Evolutionary conservation across 148 eudicot genomes (phyloP).

Genomic region (Vaccinium corymbosum): DNA sequence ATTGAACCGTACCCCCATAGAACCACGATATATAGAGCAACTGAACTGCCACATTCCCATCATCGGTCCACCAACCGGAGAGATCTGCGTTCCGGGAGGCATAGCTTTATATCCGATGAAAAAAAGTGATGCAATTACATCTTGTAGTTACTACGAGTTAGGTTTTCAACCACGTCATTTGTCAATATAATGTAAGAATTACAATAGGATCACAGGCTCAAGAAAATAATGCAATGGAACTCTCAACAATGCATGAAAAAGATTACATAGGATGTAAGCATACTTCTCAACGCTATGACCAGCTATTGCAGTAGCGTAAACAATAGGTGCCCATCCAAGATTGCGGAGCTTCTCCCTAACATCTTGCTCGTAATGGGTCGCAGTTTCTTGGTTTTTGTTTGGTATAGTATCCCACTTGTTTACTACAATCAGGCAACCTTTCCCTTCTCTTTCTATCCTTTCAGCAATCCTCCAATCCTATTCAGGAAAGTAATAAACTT

Average conservation of each 20-base stretch:
- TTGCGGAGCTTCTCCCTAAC: slow-evolving; percentile 78
- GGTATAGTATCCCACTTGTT: slow-evolving; percentile 99
- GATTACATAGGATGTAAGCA: slow-evolving; percentile 20
- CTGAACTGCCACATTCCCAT: background rate
- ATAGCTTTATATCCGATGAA: background rate
- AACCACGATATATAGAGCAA: background rate
- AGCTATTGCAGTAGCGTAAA: slow-evolving; percentile 88
- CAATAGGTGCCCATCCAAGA: slow-evolving; percentile 98
- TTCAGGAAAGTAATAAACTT: background rate
- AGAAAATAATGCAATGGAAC: background rate
- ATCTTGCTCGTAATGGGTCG: slow-evolving; percentile 76
- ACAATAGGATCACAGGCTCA: background rate
- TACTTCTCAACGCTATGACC: slow-evolving; percentile 92
- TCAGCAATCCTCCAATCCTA: slow-evolving; percentile 97
- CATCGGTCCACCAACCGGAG: background rate
- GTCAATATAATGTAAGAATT: background rate
- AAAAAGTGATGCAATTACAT: background rate
- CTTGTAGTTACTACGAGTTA: background rate
- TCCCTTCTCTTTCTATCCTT: slow-evolving; percentile 91
- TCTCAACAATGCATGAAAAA: slow-evolving; percentile 5
- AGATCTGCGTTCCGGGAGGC: background rate
- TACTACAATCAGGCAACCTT: slow-evolving; percentile 93
- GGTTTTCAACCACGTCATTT: background rate
- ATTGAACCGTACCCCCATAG: background rate
- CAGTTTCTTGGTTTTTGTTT: slow-evolving; percentile 80